Percentiles rank a stretch among this genome's conserved stretches.
Conservation (phyloP, 768 basidiomycete genomes). For the Termitomyces sp. region DNA sequence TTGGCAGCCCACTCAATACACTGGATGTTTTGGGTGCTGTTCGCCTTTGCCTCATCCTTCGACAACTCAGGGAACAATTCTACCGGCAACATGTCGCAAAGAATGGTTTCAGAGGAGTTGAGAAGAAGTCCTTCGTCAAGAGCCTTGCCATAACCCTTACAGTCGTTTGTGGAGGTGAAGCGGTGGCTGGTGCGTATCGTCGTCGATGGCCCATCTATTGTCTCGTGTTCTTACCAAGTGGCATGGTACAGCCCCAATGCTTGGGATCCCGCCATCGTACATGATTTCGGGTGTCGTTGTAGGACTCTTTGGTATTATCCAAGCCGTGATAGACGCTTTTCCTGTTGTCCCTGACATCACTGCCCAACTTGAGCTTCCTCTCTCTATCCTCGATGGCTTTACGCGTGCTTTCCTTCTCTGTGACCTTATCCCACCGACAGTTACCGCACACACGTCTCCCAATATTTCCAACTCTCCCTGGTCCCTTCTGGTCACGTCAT, state of each 20-base stretch:
- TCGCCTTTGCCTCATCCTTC: constrained; percentile 65
- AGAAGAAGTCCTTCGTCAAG: constrained; percentile 55
- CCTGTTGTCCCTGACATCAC: constrained; percentile 54
- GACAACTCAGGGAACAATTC: constrained; percentile 59
- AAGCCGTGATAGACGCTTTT: constrained; percentile 59
- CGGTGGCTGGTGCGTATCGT: constrained; percentile 50
- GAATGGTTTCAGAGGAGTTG: constrained; percentile 35
- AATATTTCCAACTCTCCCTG: constrained; percentile 65
- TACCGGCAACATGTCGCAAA: constrained; percentile 40
- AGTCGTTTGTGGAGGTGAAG: constrained; percentile 81
- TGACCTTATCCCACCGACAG: constrained; percentile 68
- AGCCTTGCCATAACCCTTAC: constrained; percentile 54
- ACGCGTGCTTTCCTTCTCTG: constrained; percentile 79
- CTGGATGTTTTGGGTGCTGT: constrained; percentile 68
- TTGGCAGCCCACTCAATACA: constrained; percentile 54
- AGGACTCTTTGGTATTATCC: constrained; percentile 55
- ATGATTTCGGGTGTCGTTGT: constrained; percentile 70
- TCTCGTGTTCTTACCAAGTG: constrained; percentile 4
- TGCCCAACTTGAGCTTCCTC: constrained; percentile 61
- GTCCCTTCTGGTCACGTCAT: constrained; percentile 70
- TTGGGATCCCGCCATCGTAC: constrained; percentile 73
- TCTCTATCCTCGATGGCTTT: constrained; percentile 75
- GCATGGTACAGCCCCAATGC: constrained; percentile 47
- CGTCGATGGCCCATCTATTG: neutral
- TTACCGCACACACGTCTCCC: constrained; percentile 49